A percentile compares a stretch with the other conserved stretches of the same genome.
phyloP scores from a whole-genome alignment of 1,284 basidiomycete genomes.

The Xerocomus amazonicus region DNA sequence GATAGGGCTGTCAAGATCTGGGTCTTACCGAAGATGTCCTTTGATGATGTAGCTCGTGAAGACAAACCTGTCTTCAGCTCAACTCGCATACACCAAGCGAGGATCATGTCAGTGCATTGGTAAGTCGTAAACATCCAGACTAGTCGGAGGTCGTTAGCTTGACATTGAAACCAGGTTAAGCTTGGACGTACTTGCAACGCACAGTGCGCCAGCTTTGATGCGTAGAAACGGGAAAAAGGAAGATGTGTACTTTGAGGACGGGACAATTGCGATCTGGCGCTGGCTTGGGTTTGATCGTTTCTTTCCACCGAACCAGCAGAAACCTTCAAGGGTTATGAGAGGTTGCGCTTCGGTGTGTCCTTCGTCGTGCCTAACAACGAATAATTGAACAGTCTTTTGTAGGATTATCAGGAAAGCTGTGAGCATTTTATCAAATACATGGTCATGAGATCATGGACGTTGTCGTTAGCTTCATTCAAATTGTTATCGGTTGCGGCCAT shows the following conservation, averaged over 20 bases:
- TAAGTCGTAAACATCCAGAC: slow-evolving; percentile 20
- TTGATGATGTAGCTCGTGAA: slow-evolving; percentile 47
- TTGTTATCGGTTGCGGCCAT: slow-evolving; percentile 50
- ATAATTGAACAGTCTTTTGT: slow-evolving; percentile 6
- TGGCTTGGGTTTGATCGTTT: slow-evolving; percentile 66
- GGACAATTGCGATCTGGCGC: slow-evolving; percentile 57
- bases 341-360: slow-evolving; percentile 58
- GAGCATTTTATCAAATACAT: slow-evolving; percentile 12
- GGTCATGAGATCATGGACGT: slow-evolving; percentile 5
- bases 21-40: slow-evolving; percentile 40
- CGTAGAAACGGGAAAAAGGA: slow-evolving; percentile 34
- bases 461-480: slow-evolving; percentile 53
- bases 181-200: slow-evolving; percentile 56
- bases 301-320: slow-evolving; percentile 48
- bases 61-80: slow-evolving; percentile 74
- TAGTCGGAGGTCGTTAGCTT: neutral
- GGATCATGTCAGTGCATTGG: slow-evolving; percentile 63
- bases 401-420: slow-evolving; percentile 77
- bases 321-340: slow-evolving; percentile 41
- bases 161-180: slow-evolving; percentile 45
- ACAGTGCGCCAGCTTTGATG: slow-evolving; percentile 57
- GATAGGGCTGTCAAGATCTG: slow-evolving; percentile 73
- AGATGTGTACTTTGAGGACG: slow-evolving; percentile 41
- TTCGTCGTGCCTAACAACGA: neutral
- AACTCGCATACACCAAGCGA: slow-evolving; percentile 59